These are phyloP conservation scores for Rutstroemia sp. DNA, from an alignment of 2,329 filamentous ascomycete genomes.

Conservation along the genomic window DNA sequence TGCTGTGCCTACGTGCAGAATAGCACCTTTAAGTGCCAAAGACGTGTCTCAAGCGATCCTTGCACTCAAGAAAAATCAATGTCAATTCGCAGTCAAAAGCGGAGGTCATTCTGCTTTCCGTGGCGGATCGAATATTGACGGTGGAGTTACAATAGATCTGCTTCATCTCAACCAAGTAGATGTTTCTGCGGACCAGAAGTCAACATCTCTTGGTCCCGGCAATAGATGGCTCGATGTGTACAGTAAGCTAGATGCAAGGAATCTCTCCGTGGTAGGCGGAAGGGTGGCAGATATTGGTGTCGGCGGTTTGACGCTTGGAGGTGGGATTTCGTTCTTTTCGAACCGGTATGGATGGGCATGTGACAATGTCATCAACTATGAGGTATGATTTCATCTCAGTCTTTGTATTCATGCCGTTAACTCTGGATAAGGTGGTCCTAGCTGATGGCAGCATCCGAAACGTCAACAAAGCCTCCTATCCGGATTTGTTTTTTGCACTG, in stretches of 20 bases:
- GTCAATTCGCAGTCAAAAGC: constrained; percentile 31
- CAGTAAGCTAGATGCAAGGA: constrained; percentile 7
- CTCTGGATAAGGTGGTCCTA: constrained; percentile 40
- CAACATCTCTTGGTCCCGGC: constrained; percentile 15
- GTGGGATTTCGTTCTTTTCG: constrained; percentile 13
- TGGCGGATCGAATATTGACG: constrained; percentile 14
- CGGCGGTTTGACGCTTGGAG: constrained; percentile 10
- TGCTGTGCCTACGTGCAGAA: constrained; percentile 8
- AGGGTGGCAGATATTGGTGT: constrained; percentile 8
- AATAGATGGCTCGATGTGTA: constrained; percentile 17
- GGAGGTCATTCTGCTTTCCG: constrained; percentile 30
- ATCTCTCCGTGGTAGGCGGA: neutral
- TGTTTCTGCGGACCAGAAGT: constrained; percentile 11
- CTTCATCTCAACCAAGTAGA: constrained; percentile 8
- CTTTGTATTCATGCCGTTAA: neutral
- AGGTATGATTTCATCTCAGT: constrained; percentile 2
- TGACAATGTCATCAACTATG: constrained; percentile 16
- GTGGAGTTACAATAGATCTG: constrained; percentile 16
- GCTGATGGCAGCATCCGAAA: constrained; percentile 41
- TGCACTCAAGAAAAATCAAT: constrained; percentile 1
- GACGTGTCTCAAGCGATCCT: constrained; percentile 9
- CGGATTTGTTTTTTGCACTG: constrained; percentile 45
- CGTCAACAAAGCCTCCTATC: constrained; percentile 32
- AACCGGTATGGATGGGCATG: constrained; percentile 14
- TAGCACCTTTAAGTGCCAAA: constrained; percentile 6